phyloP scores from a whole-genome alignment of 768 basidiomycete genomes.

The Kwoniella dejecticola region DNA sequence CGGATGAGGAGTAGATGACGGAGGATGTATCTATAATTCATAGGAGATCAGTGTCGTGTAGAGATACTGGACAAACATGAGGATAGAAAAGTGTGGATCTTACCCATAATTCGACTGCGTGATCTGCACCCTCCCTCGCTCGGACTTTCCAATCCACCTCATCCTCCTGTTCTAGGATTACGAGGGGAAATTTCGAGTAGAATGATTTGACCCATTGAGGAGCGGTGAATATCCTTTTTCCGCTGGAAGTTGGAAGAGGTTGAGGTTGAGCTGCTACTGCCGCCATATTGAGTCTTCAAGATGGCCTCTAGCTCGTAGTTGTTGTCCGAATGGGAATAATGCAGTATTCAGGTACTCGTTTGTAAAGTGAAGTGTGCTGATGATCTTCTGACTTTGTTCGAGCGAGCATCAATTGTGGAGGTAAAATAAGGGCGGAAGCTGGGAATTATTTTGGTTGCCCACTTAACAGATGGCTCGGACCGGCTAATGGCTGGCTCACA shows the following conservation, averaged over 20 bases:
- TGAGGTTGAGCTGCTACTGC: constrained; percentile 5
- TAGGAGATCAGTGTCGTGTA: neutral
- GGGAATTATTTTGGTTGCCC: no score
- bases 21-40: constrained; percentile 28
- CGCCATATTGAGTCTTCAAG: constrained; percentile 11
- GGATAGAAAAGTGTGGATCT: no score
- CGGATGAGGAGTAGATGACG: constrained; percentile 14
- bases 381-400: no score
- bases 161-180: constrained; percentile 42
- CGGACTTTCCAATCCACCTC: constrained; percentile 24
- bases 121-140: constrained; percentile 1
- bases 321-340: no score
- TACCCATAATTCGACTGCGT: constrained; percentile 33
- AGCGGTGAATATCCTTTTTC: constrained; percentile 24
- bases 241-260: neutral
- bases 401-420: no score
- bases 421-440: no score
- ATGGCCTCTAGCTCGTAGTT: neutral
- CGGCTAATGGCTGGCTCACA: neutral
- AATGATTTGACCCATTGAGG: constrained; percentile 38
- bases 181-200: constrained; percentile 44
- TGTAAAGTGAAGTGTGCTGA: no score
- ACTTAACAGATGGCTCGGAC: constrained; percentile 7
- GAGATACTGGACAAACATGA: no score
- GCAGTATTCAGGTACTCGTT: no score